phyloP scores from a whole-genome alignment of 495 filamentous ascomycete species.

The Neurospora sublineolata region DNA sequence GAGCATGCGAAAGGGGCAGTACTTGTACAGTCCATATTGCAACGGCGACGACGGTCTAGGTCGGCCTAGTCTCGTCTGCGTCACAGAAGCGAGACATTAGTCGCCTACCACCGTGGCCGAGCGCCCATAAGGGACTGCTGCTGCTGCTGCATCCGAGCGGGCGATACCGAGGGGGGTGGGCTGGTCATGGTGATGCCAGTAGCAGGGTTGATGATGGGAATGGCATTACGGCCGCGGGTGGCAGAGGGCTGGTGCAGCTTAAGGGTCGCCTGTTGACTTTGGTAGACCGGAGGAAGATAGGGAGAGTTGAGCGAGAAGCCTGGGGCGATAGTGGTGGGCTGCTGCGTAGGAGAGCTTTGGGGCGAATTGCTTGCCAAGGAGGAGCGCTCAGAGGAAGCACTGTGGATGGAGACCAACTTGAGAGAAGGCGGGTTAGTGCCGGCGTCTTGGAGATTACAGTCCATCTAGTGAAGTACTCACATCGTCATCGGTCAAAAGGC shows the following conservation, averaged over 20 bases:
- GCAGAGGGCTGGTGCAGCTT: conserved; percentile 82
- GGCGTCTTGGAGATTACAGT: not conserved
- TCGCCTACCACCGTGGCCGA: conserved; percentile 39
- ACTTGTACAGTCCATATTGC: conserved; percentile 17
- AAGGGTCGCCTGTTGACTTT: conserved; percentile 41
- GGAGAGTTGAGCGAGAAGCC: conserved; percentile 70
- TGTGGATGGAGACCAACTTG: conserved; percentile 72
- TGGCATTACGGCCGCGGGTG: conserved; percentile 84
- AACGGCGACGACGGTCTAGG: conserved; percentile 21
- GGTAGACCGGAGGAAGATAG: conserved; percentile 50
- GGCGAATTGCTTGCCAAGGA: conserved; percentile 91
- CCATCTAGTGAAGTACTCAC: conserved; percentile 45
- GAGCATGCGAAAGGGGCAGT: conserved; percentile 14
- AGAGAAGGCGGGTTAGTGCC: conserved; percentile 11
- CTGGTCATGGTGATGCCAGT: conserved; percentile 82
- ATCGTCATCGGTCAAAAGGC: conserved; percentile 88
- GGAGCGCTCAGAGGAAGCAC: conserved; percentile 86
- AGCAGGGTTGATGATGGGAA: conserved; percentile 94
- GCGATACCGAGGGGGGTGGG: conserved; percentile 83
- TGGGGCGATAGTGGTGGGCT: conserved; percentile 61
- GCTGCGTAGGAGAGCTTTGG: conserved; percentile 67
- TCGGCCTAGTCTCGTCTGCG: conserved; percentile 14
- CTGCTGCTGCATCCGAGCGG: conserved; percentile 65
- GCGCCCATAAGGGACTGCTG: conserved; percentile 1
- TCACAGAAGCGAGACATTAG: conserved; percentile 22